A percentile compares a stretch with the other conserved stretches of the same genome.
These are phyloP conservation scores for Fraxinus baroniana DNA, from an alignment of 305 asterid genomes.

Conservation along the genomic window DNA sequence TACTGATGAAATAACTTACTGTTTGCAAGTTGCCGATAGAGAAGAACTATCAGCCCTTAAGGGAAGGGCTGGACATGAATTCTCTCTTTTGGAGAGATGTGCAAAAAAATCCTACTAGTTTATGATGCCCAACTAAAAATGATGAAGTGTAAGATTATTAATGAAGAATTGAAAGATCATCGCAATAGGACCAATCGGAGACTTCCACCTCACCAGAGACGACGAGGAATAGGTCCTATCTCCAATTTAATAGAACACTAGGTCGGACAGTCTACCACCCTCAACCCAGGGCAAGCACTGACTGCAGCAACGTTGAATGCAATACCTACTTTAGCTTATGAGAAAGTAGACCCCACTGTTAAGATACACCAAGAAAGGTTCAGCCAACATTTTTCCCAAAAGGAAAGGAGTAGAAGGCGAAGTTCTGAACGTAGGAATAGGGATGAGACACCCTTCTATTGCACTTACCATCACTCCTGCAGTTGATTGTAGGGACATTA, in stretches of 20 bases:
- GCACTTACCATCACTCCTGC: too few species aligned
- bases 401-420: not conserved
- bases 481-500: not conserved
- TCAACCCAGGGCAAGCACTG: not conserved
- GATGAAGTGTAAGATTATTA: not conserved
- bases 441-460: not conserved
- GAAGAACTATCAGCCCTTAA: not conserved
- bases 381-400: not conserved
- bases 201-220: not conserved
- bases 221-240: not conserved
- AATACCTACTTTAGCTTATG: not conserved
- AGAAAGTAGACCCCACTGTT: not conserved
- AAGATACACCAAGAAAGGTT: not conserved
- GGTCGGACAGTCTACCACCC: not conserved
- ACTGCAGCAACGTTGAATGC: not conserved
- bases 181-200: not conserved
- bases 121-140: not conserved
- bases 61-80: too few species aligned
- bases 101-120: not conserved
- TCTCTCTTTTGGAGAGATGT: not conserved
- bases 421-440: not conserved
- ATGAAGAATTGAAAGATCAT: not conserved
- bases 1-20: not conserved
- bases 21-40: not conserved
- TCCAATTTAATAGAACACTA: not conserved